phyloP scores from a whole-genome alignment of 805 yeast genomes.

The Teunomyces funiuensis region DNA sequence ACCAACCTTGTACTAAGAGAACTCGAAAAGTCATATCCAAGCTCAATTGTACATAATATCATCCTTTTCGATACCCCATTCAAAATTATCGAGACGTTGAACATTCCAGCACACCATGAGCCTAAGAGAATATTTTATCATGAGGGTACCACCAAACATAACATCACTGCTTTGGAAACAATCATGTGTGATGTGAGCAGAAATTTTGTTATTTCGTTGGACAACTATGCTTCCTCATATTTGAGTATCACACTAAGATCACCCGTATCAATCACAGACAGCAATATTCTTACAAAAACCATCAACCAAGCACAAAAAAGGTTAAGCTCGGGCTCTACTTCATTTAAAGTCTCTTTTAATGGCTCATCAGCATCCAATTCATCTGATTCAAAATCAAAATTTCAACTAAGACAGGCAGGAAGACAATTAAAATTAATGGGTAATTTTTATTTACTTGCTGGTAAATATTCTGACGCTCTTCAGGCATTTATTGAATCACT shows the following conservation, averaged over 20 bases:
- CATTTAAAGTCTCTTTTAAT: slow-evolving; percentile 32
- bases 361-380: slow-evolving; percentile 8
- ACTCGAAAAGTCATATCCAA: slow-evolving; percentile 49
- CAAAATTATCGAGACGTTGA: slow-evolving; percentile 6
- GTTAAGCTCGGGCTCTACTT: slow-evolving; percentile 37
- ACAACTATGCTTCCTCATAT: slow-evolving; percentile 69
- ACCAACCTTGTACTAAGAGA: slow-evolving; percentile 18
- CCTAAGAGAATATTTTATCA: slow-evolving; percentile 22
- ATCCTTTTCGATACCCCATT: slow-evolving; percentile 54
- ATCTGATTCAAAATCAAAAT: slow-evolving; percentile 31
- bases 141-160: slow-evolving; percentile 23
- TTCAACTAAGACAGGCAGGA: slow-evolving; percentile 55
- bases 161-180: slow-evolving; percentile 49
- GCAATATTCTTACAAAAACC: slow-evolving; percentile 37
- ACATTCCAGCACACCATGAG: slow-evolving; percentile 15
- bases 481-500: slow-evolving; percentile 75
- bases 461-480: slow-evolving; percentile 71
- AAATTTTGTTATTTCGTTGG: slow-evolving; percentile 60
- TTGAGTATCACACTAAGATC: slow-evolving; percentile 80
- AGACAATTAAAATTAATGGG: slow-evolving; percentile 76
- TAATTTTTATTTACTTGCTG: slow-evolving; percentile 75
- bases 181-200: slow-evolving; percentile 71
- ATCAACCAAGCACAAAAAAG: slow-evolving; percentile 44
- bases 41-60: slow-evolving; percentile 53
- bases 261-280: slow-evolving; percentile 65